Evolutionary conservation across 2,329 filamentous ascomycete species (phyloP).

Genomic region (Aureobasidium uvarum): DNA sequence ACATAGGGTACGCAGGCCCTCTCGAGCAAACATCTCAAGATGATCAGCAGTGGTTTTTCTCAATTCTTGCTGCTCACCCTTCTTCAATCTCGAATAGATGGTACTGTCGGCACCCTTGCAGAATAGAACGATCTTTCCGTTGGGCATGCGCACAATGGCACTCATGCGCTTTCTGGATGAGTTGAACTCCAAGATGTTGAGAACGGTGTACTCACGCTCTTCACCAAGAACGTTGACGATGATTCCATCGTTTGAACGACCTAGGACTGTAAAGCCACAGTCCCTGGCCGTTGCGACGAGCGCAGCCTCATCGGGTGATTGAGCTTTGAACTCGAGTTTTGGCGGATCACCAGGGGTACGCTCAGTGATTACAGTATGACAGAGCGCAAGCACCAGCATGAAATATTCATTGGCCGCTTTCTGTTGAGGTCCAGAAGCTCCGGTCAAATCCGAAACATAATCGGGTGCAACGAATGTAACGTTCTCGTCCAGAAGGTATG

Average conservation of each 20-base stretch:
- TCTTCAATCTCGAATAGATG: conserved; percentile 87
- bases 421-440: conserved; percentile 73
- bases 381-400: conserved; percentile 93
- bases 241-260: conserved; percentile 74
- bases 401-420: conserved; percentile 78
- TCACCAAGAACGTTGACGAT: conserved; percentile 83
- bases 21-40: conserved; percentile 92
- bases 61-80: conserved; percentile 81
- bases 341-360: conserved; percentile 85
- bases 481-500: conserved; percentile 84
- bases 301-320: conserved; percentile 94
- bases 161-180: conserved; percentile 97
- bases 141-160: conserved; percentile 90
- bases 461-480: conserved; percentile 91
- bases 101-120: conserved; percentile 98
- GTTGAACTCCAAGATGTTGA: conserved; percentile 97
- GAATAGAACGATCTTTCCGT: conserved; percentile 83
- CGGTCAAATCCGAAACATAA: conserved; percentile 78
- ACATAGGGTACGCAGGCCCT: conserved; percentile 91
- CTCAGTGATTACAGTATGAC: conserved; percentile 94
- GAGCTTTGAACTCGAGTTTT: conserved; percentile 90
- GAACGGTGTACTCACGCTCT: conserved; percentile 78
- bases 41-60: conserved; percentile 84
- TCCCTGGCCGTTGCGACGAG: conserved; percentile 92
- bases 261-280: conserved; percentile 90